phyloP scores from a whole-genome alignment of 1,284 basidiomycete genomes.

The Cryptococcus sp. region DNA sequence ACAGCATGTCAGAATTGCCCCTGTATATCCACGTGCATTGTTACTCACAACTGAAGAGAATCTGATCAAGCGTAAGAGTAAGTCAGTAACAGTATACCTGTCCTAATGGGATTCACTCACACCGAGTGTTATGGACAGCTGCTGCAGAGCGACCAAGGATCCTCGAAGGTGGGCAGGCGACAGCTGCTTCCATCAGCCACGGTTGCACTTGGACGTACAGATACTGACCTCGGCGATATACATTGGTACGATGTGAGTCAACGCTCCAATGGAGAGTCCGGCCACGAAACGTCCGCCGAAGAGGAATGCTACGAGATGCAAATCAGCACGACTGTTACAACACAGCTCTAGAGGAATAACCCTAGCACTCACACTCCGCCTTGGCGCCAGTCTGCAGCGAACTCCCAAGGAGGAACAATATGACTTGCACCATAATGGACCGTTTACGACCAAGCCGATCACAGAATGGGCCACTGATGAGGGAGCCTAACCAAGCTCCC shows the following conservation, averaged over 20 bases:
- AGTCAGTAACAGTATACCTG: too few species aligned
- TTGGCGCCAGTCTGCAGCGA: constrained; percentile 49
- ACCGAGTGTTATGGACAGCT: too few species aligned
- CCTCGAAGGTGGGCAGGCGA: background rate
- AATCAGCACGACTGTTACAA: too few species aligned
- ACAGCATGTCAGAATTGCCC: too few species aligned
- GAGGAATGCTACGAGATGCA: too few species aligned
- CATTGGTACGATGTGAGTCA: constrained; percentile 44
- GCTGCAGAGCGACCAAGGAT: too few species aligned
- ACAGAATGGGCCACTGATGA: constrained; percentile 11
- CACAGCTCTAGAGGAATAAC: too few species aligned
- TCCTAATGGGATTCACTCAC: too few species aligned
- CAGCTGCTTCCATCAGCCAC: background rate
- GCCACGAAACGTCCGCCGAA: background rate
- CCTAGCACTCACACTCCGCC: constrained; percentile 53
- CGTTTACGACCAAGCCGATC: constrained; percentile 8
- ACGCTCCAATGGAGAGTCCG: constrained; percentile 33
- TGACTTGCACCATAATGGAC: constrained; percentile 19
- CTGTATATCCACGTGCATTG: too few species aligned
- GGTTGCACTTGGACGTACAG: background rate
- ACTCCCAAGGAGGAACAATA: constrained; percentile 59
- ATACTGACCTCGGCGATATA: constrained; percentile 39
- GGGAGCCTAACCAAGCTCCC: constrained; percentile 10
- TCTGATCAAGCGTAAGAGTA: too few species aligned
- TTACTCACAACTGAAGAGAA: too few species aligned